Percentiles rank a stretch among this genome's conserved stretches.
These are phyloP conservation scores for Russula vinacea DNA, from an alignment of 768 basidiomycete species.

Conservation along the genomic window DNA sequence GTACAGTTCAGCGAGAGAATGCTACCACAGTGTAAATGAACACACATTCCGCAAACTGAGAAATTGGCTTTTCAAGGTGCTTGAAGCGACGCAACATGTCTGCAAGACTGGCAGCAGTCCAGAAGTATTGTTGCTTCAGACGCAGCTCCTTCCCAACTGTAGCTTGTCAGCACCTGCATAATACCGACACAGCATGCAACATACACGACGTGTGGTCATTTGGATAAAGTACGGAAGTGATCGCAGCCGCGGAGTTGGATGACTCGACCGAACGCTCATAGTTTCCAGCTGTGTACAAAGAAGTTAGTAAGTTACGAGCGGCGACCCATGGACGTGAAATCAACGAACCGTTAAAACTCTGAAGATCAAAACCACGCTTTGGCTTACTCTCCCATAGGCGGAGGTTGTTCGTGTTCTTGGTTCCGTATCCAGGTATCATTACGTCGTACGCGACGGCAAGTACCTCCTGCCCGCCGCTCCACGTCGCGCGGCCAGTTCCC, in stretches of 20 bases:
- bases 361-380: constrained; percentile 88
- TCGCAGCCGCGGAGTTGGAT: constrained; percentile 86
- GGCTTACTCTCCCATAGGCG: constrained; percentile 82
- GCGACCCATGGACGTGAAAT: neutral
- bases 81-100: constrained; percentile 94
- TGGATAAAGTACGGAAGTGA: constrained; percentile 94
- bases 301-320: neutral
- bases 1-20: neutral
- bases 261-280: constrained; percentile 88
- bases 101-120: constrained; percentile 83
- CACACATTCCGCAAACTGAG: constrained; percentile 79
- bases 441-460: constrained; percentile 92
- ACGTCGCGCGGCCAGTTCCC: constrained; percentile 52
- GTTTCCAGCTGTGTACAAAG: constrained; percentile 65
- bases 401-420: constrained; percentile 86
- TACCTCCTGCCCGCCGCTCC: constrained; percentile 92
- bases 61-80: constrained; percentile 77
- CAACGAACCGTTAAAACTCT: constrained; percentile 82
- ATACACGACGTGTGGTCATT: constrained; percentile 75
- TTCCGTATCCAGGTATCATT: constrained; percentile 87
- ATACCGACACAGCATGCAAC: neutral
- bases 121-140: constrained; percentile 96
- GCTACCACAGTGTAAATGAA: neutral
- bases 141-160: constrained; percentile 82
- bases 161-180: neutral